Evolutionary conservation across 2,329 filamentous ascomycete species (phyloP).

Genomic region (Stachybotrys elegans): DNA sequence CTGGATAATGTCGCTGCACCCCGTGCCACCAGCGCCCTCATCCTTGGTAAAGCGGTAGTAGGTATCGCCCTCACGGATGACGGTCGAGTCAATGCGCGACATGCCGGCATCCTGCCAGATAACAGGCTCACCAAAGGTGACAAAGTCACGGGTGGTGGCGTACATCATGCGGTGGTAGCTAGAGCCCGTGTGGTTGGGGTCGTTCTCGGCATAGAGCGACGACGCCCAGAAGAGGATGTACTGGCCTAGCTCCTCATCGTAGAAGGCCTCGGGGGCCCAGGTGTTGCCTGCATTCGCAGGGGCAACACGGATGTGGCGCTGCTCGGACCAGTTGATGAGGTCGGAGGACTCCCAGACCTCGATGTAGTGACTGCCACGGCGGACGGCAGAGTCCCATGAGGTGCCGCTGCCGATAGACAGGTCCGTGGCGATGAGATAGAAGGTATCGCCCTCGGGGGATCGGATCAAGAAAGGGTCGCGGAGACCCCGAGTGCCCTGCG

Average conservation of each 20-base stretch:
- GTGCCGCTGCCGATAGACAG: conserved; percentile 50
- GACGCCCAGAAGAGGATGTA: conserved; percentile 43
- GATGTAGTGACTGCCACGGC: conserved; percentile 42
- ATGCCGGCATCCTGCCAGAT: conserved; percentile 48
- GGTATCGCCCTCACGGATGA: conserved; percentile 32
- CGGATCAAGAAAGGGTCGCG: conserved; percentile 50
- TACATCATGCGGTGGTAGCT: conserved; percentile 51
- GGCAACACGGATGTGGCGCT: conserved; percentile 44
- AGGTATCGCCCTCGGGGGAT: conserved; percentile 43
- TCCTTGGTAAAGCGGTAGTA: conserved; percentile 54
- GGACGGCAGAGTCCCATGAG: conserved; percentile 42
- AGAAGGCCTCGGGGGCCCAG: conserved; percentile 49
- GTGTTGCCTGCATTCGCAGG: conserved; percentile 46
- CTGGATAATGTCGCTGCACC: conserved; percentile 50
- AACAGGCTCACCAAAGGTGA: conserved; percentile 40
- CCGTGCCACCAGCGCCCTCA: conserved; percentile 41
- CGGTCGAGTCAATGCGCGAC: conserved; percentile 48
- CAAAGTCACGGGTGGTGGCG: conserved; percentile 43
- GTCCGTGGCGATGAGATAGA: conserved; percentile 47
- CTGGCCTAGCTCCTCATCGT: conserved; percentile 33
- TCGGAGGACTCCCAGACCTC: conserved; percentile 49
- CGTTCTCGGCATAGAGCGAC: conserved; percentile 35
- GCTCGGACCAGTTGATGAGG: conserved; percentile 43
- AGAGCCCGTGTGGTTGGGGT: conserved; percentile 32
- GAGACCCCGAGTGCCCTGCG: conserved; percentile 41